Evolutionary conservation across 2,329 filamentous ascomycete genomes (phyloP).

Genomic region (Fusarium neocosmosporiellum): DNA sequence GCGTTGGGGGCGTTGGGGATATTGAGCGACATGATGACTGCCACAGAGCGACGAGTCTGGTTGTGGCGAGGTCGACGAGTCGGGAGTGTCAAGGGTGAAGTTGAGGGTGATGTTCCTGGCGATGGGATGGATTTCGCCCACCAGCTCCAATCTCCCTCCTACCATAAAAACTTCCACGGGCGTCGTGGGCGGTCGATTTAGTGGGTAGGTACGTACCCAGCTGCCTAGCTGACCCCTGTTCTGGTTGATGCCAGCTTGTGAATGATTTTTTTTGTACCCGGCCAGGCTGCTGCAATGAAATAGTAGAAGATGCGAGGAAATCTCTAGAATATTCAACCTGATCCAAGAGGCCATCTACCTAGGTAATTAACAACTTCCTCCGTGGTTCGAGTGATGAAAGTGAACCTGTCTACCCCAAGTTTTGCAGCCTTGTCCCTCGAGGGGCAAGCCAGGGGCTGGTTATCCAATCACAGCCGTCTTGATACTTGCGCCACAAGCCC

Average conservation of each 20-base stretch:
- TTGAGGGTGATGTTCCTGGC: constrained; percentile 36
- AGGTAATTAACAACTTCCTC: neutral
- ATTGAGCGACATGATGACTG: constrained; percentile 84
- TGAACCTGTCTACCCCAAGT: neutral
- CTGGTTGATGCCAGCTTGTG: neutral
- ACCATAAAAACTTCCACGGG: constrained; percentile 44
- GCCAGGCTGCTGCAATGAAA: neutral
- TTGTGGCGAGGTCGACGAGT: constrained; percentile 35
- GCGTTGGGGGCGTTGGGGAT: constrained; percentile 95
- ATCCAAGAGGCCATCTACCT: neutral
- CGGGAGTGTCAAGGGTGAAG: constrained; percentile 33
- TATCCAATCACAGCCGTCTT: constrained; percentile 7
- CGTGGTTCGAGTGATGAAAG: neutral
- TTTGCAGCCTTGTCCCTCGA: constrained; percentile 6
- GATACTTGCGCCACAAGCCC: constrained; percentile 23
- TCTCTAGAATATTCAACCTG: neutral
- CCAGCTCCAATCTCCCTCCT: constrained; percentile 39
- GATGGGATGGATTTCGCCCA: constrained; percentile 37
- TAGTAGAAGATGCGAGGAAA: neutral
- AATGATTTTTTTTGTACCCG: neutral
- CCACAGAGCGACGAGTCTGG: constrained; percentile 29
- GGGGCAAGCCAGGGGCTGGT: constrained; percentile 15
- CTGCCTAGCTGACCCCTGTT: constrained; percentile 20
- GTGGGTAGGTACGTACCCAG: constrained; percentile 41
- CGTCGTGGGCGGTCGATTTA: constrained; percentile 38